Evolutionary conservation across 1,139 yeast genomes (phyloP).

Genomic region (Yamadazyma spencermartinsiae): DNA sequence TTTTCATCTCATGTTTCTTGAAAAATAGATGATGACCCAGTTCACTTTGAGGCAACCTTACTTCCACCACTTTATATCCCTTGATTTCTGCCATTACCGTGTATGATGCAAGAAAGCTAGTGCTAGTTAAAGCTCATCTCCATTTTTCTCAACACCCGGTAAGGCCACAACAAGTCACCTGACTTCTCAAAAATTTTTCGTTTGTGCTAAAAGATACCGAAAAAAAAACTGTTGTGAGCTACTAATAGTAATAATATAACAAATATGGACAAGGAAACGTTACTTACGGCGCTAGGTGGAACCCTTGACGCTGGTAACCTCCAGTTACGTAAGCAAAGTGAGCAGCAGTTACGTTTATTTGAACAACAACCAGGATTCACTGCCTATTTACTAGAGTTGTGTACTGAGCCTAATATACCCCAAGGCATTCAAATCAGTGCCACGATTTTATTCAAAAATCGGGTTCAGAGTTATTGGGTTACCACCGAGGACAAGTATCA

Average conservation of each 20-base stretch:
- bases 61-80: constrained; percentile 56
- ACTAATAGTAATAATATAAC: no score
- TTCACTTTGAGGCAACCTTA: constrained; percentile 36
- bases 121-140: no score
- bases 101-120: background rate
- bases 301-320: constrained; percentile 40
- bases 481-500: constrained; percentile 38
- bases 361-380: constrained; percentile 59
- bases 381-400: constrained; percentile 53
- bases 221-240: no score
- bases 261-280: constrained; percentile 42
- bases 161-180: no score
- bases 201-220: no score
- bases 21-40: constrained; percentile 53
- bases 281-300: constrained; percentile 44
- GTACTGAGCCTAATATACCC: constrained; percentile 47
- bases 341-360: constrained; percentile 38
- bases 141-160: no score
- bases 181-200: background rate
- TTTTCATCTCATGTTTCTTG: constrained; percentile 61
- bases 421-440: constrained; percentile 58
- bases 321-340: constrained; percentile 43
- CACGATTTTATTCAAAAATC: constrained; percentile 68
- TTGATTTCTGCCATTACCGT: constrained; percentile 47
- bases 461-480: constrained; percentile 59